phyloP scores from a whole-genome alignment of 495 filamentous ascomycete genomes.

The Jackrogersella multiformis region DNA sequence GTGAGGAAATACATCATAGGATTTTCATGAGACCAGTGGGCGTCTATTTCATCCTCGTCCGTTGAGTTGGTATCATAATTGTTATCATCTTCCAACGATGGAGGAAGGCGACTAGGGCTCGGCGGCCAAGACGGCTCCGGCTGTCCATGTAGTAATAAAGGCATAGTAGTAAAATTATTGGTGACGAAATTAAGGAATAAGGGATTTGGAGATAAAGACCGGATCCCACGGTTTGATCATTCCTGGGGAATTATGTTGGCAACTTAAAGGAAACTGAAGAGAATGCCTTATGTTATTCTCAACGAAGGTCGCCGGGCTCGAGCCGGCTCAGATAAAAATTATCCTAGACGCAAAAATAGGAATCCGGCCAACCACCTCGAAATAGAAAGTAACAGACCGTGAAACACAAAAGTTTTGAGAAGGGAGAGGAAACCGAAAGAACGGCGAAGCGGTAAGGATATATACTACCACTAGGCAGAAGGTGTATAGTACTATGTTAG shows the following conservation, averaged over 20 bases:
- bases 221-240: slow-evolving; percentile 29
- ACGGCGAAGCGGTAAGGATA: slow-evolving; percentile 21
- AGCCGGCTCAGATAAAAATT: slow-evolving; percentile 43
- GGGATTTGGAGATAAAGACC: slow-evolving; percentile 8
- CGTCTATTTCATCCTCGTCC: slow-evolving; percentile 52
- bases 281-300: slow-evolving; percentile 32
- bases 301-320: slow-evolving; percentile 40
- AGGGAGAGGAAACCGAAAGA: slow-evolving; percentile 7
- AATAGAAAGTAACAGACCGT: slow-evolving; percentile 29
- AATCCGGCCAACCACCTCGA: slow-evolving; percentile 36
- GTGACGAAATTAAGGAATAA: slow-evolving; percentile 5
- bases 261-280: slow-evolving; percentile 16
- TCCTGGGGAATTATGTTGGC: not conserved
- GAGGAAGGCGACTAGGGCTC: slow-evolving; percentile 47
- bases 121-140: slow-evolving; percentile 47
- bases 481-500: slow-evolving; percentile 39
- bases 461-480: slow-evolving; percentile 43
- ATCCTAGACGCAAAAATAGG: slow-evolving; percentile 22
- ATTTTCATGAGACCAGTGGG: slow-evolving; percentile 52
- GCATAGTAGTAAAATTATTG: slow-evolving; percentile 39
- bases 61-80: slow-evolving; percentile 49
- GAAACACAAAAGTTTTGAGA: slow-evolving; percentile 26
- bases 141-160: slow-evolving; percentile 37
- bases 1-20: slow-evolving; percentile 63
- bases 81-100: slow-evolving; percentile 50